These are phyloP conservation scores for Aspergillus sojae DNA, from an alignment of 2,329 filamentous ascomycete species.

Conservation along the genomic window DNA sequence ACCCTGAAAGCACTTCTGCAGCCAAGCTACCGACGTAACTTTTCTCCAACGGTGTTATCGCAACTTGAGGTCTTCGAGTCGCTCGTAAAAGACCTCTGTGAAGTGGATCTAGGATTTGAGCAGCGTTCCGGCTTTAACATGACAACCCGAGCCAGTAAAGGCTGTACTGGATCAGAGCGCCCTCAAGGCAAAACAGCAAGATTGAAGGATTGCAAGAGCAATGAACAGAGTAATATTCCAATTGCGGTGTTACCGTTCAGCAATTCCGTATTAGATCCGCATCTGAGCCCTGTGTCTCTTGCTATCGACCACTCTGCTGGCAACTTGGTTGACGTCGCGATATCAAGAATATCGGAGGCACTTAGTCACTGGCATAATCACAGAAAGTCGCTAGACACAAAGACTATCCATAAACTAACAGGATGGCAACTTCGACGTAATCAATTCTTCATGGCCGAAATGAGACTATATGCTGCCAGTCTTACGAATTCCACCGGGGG, in stretches of 20 bases:
- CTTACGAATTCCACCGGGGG: conserved; percentile 53
- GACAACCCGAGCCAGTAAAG: not conserved
- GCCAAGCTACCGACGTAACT: not conserved
- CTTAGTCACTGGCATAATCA: conserved; percentile 40
- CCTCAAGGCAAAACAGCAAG: not conserved
- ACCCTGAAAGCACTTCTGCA: conserved; percentile 6
- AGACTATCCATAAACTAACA: conserved; percentile 18
- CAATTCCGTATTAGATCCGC: conserved; percentile 30
- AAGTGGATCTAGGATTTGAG: not conserved
- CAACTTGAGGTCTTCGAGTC: not conserved
- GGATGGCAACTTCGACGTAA: conserved; percentile 45
- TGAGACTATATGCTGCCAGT: conserved; percentile 69
- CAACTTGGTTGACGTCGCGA: conserved; percentile 8
- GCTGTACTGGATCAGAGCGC: not conserved
- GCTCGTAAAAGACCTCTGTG: not conserved
- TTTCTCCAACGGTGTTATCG: not conserved
- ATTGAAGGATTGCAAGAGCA: not conserved
- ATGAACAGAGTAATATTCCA: not conserved
- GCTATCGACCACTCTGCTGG: conserved; percentile 14
- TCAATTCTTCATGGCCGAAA: conserved; percentile 69
- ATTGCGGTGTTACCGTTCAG: conserved; percentile 26
- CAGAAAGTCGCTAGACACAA: conserved; percentile 28
- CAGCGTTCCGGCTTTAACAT: not conserved
- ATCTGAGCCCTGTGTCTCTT: conserved; percentile 29
- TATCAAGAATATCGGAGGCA: conserved; percentile 31